Percentiles rank a stretch among this genome's conserved stretches.
These are phyloP conservation scores for Logfia minima DNA, from an alignment of 129 eudicot genomes.

Conservation along the genomic window DNA sequence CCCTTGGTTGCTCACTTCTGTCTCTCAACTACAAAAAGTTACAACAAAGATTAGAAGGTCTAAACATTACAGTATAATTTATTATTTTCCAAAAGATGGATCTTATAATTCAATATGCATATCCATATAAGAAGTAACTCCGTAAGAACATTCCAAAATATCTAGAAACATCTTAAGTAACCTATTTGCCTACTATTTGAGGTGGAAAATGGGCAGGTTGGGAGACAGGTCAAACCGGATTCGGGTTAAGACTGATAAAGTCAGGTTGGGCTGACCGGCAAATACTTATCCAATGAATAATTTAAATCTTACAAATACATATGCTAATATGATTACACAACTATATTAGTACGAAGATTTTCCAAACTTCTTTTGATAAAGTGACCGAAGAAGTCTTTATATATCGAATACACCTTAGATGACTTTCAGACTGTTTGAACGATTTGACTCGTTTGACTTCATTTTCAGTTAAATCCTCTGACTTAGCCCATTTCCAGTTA, in stretches of 20 bases:
- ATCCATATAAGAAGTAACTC: neutral
- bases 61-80: neutral
- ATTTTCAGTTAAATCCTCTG: neutral
- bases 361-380: neutral
- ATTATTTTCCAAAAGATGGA: neutral
- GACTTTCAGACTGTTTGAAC: neutral
- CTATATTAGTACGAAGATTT: neutral
- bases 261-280: neutral
- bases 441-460: neutral
- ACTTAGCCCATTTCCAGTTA: neutral
- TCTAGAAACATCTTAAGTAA: neutral
- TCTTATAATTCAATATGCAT: neutral
- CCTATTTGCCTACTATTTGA: neutral
- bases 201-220: neutral
- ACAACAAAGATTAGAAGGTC: conserved; percentile 20
- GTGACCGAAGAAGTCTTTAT: neutral
- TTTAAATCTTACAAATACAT: neutral
- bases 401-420: neutral
- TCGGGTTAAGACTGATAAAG: neutral
- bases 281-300: neutral
- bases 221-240: neutral
- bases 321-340: neutral
- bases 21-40: conserved; percentile 69
- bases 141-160: neutral
- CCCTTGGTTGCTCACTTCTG: conserved; percentile 85